Evolutionary conservation across 1,284 basidiomycete genomes (phyloP).

Genomic region (Athelia sp.): DNA sequence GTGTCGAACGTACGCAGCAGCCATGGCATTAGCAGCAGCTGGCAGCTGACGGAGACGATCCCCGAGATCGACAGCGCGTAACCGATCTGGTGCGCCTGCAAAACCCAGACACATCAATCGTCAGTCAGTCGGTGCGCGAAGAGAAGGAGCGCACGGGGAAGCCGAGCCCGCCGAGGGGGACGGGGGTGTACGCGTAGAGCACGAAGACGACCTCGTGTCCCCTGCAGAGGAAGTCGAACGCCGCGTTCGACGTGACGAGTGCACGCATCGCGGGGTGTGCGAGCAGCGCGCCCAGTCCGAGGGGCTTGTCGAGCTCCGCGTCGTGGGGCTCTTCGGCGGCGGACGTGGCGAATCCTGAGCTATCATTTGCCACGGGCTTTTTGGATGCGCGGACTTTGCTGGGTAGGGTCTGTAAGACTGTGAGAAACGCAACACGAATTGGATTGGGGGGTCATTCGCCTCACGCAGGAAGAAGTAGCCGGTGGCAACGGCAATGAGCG

Average conservation of each 20-base stretch:
- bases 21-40: slow-evolving; percentile 41
- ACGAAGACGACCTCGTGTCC: slow-evolving; percentile 67
- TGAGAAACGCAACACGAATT: slow-evolving; percentile 7
- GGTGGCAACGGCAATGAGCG: slow-evolving; percentile 34
- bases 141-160: slow-evolving; percentile 43
- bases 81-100: slow-evolving; percentile 54
- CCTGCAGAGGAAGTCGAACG: slow-evolving; percentile 50
- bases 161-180: slow-evolving; percentile 49
- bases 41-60: slow-evolving; percentile 36
- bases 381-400: slow-evolving; percentile 29
- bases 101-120: slow-evolving; percentile 43
- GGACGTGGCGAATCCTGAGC: slow-evolving; percentile 3
- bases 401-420: slow-evolving; percentile 35
- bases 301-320: slow-evolving; percentile 15
- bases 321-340: too few species aligned
- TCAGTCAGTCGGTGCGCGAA: background rate
- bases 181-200: slow-evolving; percentile 59
- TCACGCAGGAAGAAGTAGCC: slow-evolving; percentile 51
- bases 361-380: too few species aligned
- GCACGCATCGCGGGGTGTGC: slow-evolving; percentile 47
- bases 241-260: slow-evolving; percentile 48
- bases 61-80: slow-evolving; percentile 46
- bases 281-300: slow-evolving; percentile 33
- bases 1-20: slow-evolving; percentile 39
- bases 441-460: slow-evolving; percentile 26